Percentiles rank a stretch among this genome's conserved stretches.
phyloP scores from a whole-genome alignment of 208 protist species.

The Trypanosomatidae sp. region DNA sequence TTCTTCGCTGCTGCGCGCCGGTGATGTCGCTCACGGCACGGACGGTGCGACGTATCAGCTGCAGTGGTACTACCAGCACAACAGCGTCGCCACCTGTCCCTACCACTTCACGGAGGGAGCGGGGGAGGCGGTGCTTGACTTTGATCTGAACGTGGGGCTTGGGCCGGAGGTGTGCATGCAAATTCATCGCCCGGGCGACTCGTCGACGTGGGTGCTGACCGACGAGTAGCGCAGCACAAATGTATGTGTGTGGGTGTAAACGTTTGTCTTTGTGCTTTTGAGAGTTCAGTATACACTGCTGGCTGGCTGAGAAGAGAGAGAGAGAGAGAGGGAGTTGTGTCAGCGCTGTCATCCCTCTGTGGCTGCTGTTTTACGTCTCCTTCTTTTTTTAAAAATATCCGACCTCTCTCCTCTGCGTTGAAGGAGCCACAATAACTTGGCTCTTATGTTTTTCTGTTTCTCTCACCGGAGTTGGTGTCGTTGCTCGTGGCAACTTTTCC shows the following conservation, averaged over 20 bases:
- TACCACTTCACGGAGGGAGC: slow-evolving; percentile 56
- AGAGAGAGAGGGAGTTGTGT: neutral
- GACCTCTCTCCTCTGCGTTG: neutral
- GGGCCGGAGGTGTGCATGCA: slow-evolving; percentile 50
- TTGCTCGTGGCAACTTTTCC: no score
- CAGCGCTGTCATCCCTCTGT: neutral
- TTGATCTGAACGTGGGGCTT: slow-evolving; percentile 36
- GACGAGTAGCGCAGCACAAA: no score
- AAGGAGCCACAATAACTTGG: no score
- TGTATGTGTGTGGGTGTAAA: no score
- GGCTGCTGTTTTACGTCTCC: no score
- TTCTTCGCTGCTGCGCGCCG: slow-evolving; percentile 33
- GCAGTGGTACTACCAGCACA: slow-evolving; percentile 52
- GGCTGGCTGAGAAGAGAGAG: neutral
- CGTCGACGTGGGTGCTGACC: neutral
- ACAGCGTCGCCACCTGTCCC: slow-evolving; percentile 55
- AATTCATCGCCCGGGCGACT: slow-evolving; percentile 21
- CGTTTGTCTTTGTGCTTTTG: no score
- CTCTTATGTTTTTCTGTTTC: no score
- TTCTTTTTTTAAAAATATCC: neutral
- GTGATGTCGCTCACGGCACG: slow-evolving; percentile 25
- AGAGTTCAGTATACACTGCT: neutral
- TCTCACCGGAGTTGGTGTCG: no score
- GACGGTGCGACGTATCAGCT: slow-evolving; percentile 32
- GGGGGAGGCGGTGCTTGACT: slow-evolving; percentile 52